Conservation (phyloP, 495 filamentous ascomycete genomes). For the Oleoguttula mirabilis region DNA sequence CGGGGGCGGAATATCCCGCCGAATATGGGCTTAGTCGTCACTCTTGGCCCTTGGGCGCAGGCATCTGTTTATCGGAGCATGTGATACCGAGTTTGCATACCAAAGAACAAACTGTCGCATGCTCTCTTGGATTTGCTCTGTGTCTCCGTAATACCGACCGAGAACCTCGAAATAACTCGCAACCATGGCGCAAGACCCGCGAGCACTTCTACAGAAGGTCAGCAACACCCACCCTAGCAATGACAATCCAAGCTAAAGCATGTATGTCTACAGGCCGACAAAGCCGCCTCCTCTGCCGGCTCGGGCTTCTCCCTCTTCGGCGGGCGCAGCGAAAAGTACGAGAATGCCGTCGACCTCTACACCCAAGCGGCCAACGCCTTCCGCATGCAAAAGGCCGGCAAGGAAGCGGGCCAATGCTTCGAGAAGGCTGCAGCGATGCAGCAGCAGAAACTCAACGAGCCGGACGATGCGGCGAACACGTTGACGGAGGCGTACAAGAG, state of each 20-base stretch:
- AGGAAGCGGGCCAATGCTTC: constrained; percentile 66
- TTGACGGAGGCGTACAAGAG: constrained; percentile 70
- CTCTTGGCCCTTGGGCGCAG: too few species aligned
- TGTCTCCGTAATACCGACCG: too few species aligned
- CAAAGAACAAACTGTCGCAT: too few species aligned
- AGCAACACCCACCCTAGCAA: not conserved
- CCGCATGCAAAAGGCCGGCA: constrained; percentile 23
- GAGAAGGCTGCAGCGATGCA: constrained; percentile 70
- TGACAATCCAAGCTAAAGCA: not conserved
- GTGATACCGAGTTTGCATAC: too few species aligned
- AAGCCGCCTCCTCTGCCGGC: constrained; percentile 16
- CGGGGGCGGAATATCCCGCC: too few species aligned
- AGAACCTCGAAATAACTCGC: too few species aligned
- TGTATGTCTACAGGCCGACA: constrained; percentile 22
- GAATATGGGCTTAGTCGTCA: too few species aligned
- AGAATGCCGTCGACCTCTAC: constrained; percentile 26
- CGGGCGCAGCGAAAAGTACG: constrained; percentile 21
- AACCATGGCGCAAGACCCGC: constrained; percentile 26
- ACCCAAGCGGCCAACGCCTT: constrained; percentile 28
- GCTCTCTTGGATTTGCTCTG: too few species aligned
- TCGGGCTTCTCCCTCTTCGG: constrained; percentile 27
- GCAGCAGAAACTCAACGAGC: constrained; percentile 64
- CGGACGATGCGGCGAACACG: constrained; percentile 76
- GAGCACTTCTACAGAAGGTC: constrained; percentile 26
- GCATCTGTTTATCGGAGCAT: too few species aligned